These are phyloP conservation scores for Suaeda aralocaspica DNA, from an alignment of 148 eudicot species.

Conservation along the genomic window DNA sequence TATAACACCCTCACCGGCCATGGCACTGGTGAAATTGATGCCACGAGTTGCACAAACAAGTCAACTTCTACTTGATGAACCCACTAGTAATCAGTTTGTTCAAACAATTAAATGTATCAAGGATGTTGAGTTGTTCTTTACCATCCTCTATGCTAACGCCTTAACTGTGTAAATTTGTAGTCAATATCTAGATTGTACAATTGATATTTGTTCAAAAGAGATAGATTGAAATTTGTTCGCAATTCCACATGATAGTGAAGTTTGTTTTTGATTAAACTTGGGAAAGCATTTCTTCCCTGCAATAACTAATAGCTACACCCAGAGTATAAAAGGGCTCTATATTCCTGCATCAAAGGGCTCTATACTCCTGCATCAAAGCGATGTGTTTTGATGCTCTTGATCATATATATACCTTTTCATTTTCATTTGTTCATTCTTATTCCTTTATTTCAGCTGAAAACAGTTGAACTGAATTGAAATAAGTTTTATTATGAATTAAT, in stretches of 20 bases:
- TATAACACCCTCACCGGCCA: conserved; percentile 39
- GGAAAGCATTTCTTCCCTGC: neutral
- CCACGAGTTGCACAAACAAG: conserved; percentile 58
- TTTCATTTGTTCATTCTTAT: too few species aligned
- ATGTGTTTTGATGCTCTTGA: neutral
- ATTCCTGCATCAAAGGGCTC: neutral
- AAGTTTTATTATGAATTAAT: too few species aligned
- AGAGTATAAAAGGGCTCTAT: too few species aligned
- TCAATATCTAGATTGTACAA: neutral
- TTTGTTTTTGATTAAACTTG: neutral
- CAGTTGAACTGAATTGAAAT: too few species aligned
- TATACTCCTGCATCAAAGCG: too few species aligned
- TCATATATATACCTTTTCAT: too few species aligned
- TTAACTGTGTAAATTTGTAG: conserved; percentile 27
- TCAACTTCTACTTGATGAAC: conserved; percentile 58
- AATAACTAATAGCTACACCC: too few species aligned
- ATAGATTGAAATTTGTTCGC: neutral
- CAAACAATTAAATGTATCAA: conserved; percentile 53
- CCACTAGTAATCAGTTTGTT: conserved; percentile 52
- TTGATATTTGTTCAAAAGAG: conserved; percentile 1
- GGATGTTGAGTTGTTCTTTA: conserved; percentile 82
- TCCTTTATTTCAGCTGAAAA: too few species aligned
- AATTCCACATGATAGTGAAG: neutral
- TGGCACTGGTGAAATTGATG: conserved; percentile 74
- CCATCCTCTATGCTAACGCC: conserved; percentile 69